Percentiles rank a stretch among this genome's conserved stretches.
Evolutionary conservation across 371 early-diverging fungal species (phyloP).

Genomic region (Mortierella sp.): DNA sequence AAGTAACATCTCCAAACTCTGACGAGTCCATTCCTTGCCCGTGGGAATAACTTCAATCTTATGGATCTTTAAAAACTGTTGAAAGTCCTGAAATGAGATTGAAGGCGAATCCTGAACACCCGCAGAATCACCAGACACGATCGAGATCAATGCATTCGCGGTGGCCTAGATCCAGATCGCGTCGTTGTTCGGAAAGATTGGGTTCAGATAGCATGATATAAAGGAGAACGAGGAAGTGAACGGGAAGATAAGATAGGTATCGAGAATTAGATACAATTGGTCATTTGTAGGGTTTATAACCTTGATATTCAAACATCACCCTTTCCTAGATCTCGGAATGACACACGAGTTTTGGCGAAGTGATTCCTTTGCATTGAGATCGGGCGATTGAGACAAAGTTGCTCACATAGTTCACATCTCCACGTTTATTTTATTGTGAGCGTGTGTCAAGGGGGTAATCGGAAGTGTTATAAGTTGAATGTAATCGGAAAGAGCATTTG

Average conservation of each 20-base stretch:
- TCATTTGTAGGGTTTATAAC: not conserved
- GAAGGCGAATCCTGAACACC: slow-evolving; percentile 48
- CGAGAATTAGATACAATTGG: not conserved
- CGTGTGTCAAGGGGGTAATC: not conserved
- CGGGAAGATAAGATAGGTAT: not conserved
- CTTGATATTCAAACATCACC: not conserved
- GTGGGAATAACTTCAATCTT: slow-evolving; percentile 57
- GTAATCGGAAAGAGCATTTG: not conserved
- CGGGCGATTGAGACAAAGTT: not conserved
- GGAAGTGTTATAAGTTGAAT: not conserved
- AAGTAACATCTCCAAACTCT: slow-evolving; percentile 45
- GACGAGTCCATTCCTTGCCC: slow-evolving; percentile 45
- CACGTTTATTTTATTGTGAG: not conserved
- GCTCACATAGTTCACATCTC: not conserved
- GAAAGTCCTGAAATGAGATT: slow-evolving; percentile 55
- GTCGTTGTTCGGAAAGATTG: not conserved
- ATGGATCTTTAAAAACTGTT: slow-evolving; percentile 53
- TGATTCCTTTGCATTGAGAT: no score
- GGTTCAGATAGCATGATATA: not conserved
- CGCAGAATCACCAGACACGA: slow-evolving; percentile 40
- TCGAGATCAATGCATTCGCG: slow-evolving; percentile 50
- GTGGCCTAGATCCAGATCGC: slow-evolving; percentile 34
- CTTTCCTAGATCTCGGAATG: not conserved
- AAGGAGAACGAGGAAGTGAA: not conserved
- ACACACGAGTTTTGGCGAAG: not conserved